These are phyloP conservation scores for Chaetomium globosum DNA, from an alignment of 2,329 filamentous ascomycete genomes.

Conservation along the genomic window DNA sequence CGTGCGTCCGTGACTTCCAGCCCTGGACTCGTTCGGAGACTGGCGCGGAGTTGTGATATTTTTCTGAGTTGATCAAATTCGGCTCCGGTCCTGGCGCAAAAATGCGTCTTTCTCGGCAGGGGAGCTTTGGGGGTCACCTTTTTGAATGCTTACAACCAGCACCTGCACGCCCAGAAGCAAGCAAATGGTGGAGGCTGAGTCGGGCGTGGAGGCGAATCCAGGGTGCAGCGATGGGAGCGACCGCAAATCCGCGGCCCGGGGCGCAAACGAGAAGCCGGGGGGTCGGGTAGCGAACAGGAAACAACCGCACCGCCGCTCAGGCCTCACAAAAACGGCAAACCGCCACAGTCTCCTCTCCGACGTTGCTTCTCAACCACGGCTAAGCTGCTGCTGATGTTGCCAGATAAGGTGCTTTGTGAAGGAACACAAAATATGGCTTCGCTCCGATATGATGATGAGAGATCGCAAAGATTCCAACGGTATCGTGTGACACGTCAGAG, in stretches of 20 bases:
- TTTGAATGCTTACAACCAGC: background rate
- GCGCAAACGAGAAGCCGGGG: slow-evolving; percentile 21
- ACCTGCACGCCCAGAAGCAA: slow-evolving; percentile 2
- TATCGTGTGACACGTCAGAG: slow-evolving; percentile 40
- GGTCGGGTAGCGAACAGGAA: slow-evolving; percentile 19
- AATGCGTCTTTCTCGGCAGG: slow-evolving; percentile 3
- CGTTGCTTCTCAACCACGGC: slow-evolving; percentile 8
- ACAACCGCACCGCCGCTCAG: slow-evolving; percentile 16
- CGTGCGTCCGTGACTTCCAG: slow-evolving; percentile 33
- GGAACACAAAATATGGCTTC: background rate
- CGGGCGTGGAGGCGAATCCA: slow-evolving; percentile 19
- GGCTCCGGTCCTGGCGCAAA: slow-evolving; percentile 1
- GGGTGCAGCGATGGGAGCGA: slow-evolving; percentile 7
- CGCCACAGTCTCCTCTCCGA: slow-evolving; percentile 16
- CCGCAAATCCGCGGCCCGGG: slow-evolving; percentile 21
- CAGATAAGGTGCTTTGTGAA: background rate
- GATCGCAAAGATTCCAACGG: background rate
- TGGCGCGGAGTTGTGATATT: slow-evolving; percentile 11
- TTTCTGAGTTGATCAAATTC: background rate
- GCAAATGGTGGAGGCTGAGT: slow-evolving; percentile 26
- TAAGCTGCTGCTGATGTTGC: background rate
- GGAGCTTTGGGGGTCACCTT: background rate
- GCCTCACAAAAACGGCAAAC: slow-evolving; percentile 15
- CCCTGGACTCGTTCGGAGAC: slow-evolving; percentile 24
- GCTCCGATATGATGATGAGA: background rate